Evolutionary conservation across 306 rosid species (phyloP), one percentile per base, ranked within the genome.

Genomic region (Glycine latifolia): DNA sequence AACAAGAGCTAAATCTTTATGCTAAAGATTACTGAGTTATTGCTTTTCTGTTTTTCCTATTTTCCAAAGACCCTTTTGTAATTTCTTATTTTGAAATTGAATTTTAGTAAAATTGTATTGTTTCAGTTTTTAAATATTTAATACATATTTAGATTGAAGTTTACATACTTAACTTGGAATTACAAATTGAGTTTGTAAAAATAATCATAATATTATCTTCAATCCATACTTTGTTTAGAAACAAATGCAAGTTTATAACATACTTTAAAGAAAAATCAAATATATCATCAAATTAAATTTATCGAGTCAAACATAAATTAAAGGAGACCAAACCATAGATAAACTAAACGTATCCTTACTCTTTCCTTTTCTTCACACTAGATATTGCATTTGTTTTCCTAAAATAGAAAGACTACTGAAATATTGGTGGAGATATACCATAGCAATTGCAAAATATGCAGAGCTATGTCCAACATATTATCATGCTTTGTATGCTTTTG

Each of bases 401-500:
- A 10, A 61, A 11, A 61, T 10, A 11, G 67, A 61, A 61, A 61
- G 15, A 10, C 13, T 59, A 17, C 6, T 20, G 5, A 20, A 4
- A 20, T 20, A 20, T 20, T 59, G 66, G 66, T 56, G 33, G 33
- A 59, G 39, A 59, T 9, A 8, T 20, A 20, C 9, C n/a, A 3
- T 33, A 6, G 68, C 50, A 67, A 67, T 43, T 67, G 20, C 73
- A 53, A 17, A 66, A 7, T 66, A 66, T 43, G 33, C n/a, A 43
- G 31, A 43, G 35, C 35, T 67, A 15, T 67, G 53, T 3, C 71
- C 31, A 39, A 33, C 68, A 62, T 5, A 11, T 31, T 4, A 62
- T 62, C 9, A 62, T 62, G 68, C 33, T 56, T 56, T 59, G 0
- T 58, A 15, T 17, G 20, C 8, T n/a, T 54, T 14, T 54, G 59